phyloP scores from a whole-genome alignment of 495 filamentous ascomycete species.

The Hypoxylon lienhwacheense region DNA sequence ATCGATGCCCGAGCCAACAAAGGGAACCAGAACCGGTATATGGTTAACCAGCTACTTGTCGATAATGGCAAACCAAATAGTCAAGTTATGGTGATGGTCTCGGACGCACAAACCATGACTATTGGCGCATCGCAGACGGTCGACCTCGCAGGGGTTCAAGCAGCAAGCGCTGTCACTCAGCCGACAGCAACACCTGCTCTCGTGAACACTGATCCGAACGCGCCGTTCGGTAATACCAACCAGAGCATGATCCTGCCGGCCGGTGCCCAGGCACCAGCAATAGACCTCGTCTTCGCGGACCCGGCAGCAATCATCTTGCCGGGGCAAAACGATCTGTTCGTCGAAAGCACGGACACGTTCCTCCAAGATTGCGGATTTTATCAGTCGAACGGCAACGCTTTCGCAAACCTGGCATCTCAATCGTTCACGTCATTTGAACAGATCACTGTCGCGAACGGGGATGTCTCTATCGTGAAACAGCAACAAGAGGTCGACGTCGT shows the following conservation, averaged over 20 bases:
- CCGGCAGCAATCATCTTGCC: conserved; percentile 43
- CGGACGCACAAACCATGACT: conserved; percentile 39
- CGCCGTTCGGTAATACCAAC: conserved; percentile 37
- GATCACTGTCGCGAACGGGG: conserved; percentile 17
- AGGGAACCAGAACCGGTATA: conserved; percentile 37
- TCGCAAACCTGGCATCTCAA: conserved; percentile 24
- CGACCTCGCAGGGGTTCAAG: conserved; percentile 20
- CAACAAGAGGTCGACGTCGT: conserved; percentile 16
- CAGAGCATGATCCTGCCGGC: conserved; percentile 38
- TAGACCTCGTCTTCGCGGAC: conserved; percentile 40
- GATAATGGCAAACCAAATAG: conserved; percentile 43
- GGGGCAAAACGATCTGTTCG: conserved; percentile 32
- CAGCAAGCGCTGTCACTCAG: conserved; percentile 15
- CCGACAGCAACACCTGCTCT: conserved; percentile 24
- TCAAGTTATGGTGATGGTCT: conserved; percentile 41
- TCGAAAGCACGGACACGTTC: conserved; percentile 37
- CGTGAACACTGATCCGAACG: conserved; percentile 17
- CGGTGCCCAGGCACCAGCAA: conserved; percentile 30
- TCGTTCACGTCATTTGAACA: conserved; percentile 27
- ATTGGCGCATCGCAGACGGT: conserved; percentile 34
- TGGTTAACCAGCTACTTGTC: conserved; percentile 39
- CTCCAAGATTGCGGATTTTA: conserved; percentile 39
- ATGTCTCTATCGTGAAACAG: conserved; percentile 25
- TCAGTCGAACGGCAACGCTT: conserved; percentile 24
- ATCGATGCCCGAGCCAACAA: conserved; percentile 37